phyloP scores from a whole-genome alignment of 352 stramenopile species.

The Phytophthora tentaculata region DNA sequence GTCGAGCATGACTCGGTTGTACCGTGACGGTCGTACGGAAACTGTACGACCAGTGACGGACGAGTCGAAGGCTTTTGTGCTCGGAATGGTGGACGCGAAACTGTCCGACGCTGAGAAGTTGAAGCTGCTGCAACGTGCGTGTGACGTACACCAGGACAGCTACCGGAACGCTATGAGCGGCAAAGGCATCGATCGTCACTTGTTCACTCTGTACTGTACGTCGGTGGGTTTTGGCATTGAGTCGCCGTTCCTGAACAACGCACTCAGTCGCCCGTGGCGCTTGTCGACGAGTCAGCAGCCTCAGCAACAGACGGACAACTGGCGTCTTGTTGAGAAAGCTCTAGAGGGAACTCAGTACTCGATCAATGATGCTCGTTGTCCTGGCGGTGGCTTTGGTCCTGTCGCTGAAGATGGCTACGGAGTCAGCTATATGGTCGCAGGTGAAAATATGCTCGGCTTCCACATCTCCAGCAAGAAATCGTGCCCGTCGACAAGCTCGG shows the following conservation, averaged over 20 bases:
- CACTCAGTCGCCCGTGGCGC: constrained; percentile 84
- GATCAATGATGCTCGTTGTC: constrained; percentile 67
- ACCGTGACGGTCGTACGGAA: constrained; percentile 96
- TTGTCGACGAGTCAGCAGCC: constrained; percentile 92
- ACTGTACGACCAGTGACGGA: constrained; percentile 92
- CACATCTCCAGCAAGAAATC: constrained; percentile 92
- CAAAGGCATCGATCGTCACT: constrained; percentile 94
- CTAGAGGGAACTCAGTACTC: constrained; percentile 61
- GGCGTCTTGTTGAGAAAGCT: constrained; percentile 73
- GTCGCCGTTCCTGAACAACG: constrained; percentile 89
- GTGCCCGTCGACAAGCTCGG: constrained; percentile 71
- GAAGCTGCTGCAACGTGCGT: constrained; percentile 88
- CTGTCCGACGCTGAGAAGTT: constrained; percentile 79
- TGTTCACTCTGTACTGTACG: constrained; percentile 95
- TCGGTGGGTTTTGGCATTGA: constrained; percentile 88
- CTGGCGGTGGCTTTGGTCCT: constrained; percentile 89
- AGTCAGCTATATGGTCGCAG: constrained; percentile 92
- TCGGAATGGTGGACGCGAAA: constrained; percentile 82
- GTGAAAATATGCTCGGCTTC: constrained; percentile 90
- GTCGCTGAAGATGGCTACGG: constrained; percentile 92
- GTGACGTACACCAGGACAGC: constrained; percentile 91
- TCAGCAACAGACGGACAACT: constrained; percentile 89
- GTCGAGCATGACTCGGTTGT: constrained; percentile 96
- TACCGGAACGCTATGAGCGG: constrained; percentile 91
- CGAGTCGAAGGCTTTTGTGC: constrained; percentile 91